A percentile compares a stretch with the other conserved stretches of the same genome.
Evolutionary conservation across 2,329 filamentous ascomycete genomes (phyloP).

Genomic region (Nemania sp.): DNA sequence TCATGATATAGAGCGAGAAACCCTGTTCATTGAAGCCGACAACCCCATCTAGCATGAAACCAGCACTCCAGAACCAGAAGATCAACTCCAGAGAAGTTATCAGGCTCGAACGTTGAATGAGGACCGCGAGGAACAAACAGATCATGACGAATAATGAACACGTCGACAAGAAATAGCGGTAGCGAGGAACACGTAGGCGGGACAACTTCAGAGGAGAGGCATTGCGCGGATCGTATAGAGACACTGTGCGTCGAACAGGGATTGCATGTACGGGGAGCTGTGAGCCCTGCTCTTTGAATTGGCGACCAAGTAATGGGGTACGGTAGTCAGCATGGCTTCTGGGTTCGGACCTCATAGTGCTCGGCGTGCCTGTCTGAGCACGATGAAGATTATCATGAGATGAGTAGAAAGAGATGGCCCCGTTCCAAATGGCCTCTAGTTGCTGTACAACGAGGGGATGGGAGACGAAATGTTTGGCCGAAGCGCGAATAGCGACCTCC

Average conservation of each 20-base stretch:
- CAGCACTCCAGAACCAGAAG: conserved; percentile 98
- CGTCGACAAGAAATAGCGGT: conserved; percentile 87
- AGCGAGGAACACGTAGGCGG: conserved; percentile 84
- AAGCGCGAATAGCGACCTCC: conserved; percentile 89
- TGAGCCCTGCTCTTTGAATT: conserved; percentile 39
- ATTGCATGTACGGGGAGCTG: conserved; percentile 42
- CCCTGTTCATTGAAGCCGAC: conserved; percentile 97
- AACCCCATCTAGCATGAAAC: conserved; percentile 94
- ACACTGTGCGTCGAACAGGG: conserved; percentile 71
- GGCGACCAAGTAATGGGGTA: conserved; percentile 55
- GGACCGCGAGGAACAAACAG: conserved; percentile 80
- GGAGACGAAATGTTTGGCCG: conserved; percentile 88
- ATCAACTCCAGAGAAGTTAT: conserved; percentile 85
- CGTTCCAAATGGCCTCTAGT: conserved; percentile 96
- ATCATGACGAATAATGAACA: conserved; percentile 84
- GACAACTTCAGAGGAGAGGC: conserved; percentile 92
- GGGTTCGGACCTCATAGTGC: conserved; percentile 31
- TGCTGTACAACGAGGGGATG: conserved; percentile 92
- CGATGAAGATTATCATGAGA: conserved; percentile 84
- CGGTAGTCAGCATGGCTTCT: conserved; percentile 47
- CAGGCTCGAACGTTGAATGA: conserved; percentile 71
- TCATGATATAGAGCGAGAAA: conserved; percentile 95
- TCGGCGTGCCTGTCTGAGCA: conserved; percentile 42
- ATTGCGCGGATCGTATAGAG: conserved; percentile 85
- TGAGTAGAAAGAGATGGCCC: conserved; percentile 92